Evolutionary conservation across 768 basidiomycete species (phyloP), one percentile per base, ranked within the genome.

Genomic region (Guyanaporus albipodus): DNA sequence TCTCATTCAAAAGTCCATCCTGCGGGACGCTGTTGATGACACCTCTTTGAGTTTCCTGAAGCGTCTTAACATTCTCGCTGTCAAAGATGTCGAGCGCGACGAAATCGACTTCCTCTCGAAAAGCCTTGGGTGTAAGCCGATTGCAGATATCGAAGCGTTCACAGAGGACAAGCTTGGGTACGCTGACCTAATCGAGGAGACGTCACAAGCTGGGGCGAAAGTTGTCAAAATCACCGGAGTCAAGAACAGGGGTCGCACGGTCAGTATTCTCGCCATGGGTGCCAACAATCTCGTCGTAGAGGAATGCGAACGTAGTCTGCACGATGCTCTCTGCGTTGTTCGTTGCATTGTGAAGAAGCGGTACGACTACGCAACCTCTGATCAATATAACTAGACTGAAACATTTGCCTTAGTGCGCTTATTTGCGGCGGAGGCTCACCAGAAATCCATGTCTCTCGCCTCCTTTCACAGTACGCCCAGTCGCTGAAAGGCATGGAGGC

Each of bases 21-120:
- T 99, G 34, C 91, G 96, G 42, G 96, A 99, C 61, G 96, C 95
- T n/a, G 94, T 98, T 46, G 96, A 95, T 65, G 96, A 97, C 50
- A 86, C 92, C 18, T 92, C 96, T 7, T 85, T 99, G 51, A 93
- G 90, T 65, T 98, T 97, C 80, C 83, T 99, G 55, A 92, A 96
- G 63, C 88, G 92, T 51, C 82, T 99, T 49, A 93, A 92, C 63
- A 99, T 99, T 62, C 78, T 97, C 34, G 94, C 87, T 48, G 84
- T 98, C 55, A 97, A 97, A 70, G 95, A 99, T 60, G 85, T 99
- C 29, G 96, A 99, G 63, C 88, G 96, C 47, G 96, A 99, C 64
- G 96, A 99, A 65, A 97, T 99, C 50, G 90, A 95, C 56, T 99
- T 98, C 72, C 79, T 99, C 50, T 84, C 89, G 17, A 94, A 95